These are phyloP conservation scores for Aschersonia sp. DNA, from an alignment of 2,329 filamentous ascomycete species.

Conservation along the genomic window DNA sequence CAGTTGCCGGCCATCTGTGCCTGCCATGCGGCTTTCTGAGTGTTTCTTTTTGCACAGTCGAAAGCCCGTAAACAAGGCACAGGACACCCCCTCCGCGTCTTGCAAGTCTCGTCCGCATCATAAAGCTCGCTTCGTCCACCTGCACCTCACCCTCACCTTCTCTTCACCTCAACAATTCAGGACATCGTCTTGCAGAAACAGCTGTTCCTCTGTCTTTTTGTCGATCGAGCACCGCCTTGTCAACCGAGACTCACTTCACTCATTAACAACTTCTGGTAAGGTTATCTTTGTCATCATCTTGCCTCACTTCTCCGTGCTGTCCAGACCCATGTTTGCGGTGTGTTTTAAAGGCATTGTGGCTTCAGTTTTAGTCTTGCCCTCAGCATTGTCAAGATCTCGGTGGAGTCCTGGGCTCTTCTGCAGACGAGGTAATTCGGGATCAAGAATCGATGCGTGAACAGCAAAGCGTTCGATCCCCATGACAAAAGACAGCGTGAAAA, in stretches of 20 bases:
- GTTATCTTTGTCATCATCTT: background rate
- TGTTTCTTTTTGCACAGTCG: constrained; percentile 3
- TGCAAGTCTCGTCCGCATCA: constrained; percentile 1
- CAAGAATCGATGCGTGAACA: no score
- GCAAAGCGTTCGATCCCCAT: no score
- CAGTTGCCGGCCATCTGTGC: constrained; percentile 3
- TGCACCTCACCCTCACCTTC: background rate
- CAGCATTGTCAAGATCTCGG: no score
- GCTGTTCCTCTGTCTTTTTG: background rate
- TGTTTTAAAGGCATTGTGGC: background rate
- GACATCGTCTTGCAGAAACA: background rate
- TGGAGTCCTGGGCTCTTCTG: no score
- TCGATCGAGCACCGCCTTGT: background rate
- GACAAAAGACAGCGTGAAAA: no score
- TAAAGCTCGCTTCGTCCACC: constrained; percentile 2
- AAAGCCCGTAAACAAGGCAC: background rate
- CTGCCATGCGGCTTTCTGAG: constrained; percentile 1
- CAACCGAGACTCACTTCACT: constrained; percentile 1
- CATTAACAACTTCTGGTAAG: constrained; percentile 1
- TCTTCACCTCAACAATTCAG: background rate
- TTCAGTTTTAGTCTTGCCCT: no score
- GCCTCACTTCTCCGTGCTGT: background rate
- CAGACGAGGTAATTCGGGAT: no score
- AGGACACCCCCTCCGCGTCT: background rate
- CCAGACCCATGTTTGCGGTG: background rate